Percentiles rank a stretch among this genome's conserved stretches.
Conservation (phyloP, 441 rosid species). For the Iberis amara region DNA sequence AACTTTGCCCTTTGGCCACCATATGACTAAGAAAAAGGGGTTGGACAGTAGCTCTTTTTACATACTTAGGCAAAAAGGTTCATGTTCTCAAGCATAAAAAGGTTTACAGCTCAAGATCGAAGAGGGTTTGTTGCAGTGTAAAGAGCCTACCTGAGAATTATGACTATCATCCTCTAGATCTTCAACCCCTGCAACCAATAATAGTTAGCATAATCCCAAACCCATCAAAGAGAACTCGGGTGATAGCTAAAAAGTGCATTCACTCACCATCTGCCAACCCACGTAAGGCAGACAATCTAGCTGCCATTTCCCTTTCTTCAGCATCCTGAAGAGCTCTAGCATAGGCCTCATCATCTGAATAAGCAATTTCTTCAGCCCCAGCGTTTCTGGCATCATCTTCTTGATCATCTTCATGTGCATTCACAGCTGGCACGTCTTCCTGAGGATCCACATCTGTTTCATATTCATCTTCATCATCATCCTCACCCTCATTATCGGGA, state of each 20-base stretch:
- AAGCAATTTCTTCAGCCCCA: conserved; percentile 46
- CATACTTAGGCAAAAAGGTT: conserved; percentile 2
- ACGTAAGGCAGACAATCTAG: conserved; percentile 65
- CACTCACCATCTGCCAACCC: conserved; percentile 57
- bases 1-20: conserved; percentile 9
- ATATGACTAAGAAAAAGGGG: conserved; percentile 14
- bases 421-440: conserved; percentile 41
- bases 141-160: conserved; percentile 50
- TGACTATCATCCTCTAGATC: conserved; percentile 44
- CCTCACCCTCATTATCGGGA: conserved; percentile 51
- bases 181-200: conserved; percentile 48
- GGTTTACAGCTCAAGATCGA: conserved; percentile 11
- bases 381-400: conserved; percentile 32
- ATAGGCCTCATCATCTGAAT: conserved; percentile 79
- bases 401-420: conserved; percentile 46
- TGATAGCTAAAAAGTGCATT: not conserved
- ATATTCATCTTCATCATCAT: conserved; percentile 35
- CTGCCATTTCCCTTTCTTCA: conserved; percentile 79
- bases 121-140: not conserved
- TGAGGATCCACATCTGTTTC: conserved; percentile 41
- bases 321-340: conserved; percentile 89
- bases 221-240: conserved; percentile 7
- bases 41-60: conserved; percentile 13
- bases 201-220: conserved; percentile 12
- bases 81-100: conserved; percentile 6